Base-by-base conservation (phyloP, 192 early-diverging fungal genomes). In the Mortierella claussenii region DNA sequence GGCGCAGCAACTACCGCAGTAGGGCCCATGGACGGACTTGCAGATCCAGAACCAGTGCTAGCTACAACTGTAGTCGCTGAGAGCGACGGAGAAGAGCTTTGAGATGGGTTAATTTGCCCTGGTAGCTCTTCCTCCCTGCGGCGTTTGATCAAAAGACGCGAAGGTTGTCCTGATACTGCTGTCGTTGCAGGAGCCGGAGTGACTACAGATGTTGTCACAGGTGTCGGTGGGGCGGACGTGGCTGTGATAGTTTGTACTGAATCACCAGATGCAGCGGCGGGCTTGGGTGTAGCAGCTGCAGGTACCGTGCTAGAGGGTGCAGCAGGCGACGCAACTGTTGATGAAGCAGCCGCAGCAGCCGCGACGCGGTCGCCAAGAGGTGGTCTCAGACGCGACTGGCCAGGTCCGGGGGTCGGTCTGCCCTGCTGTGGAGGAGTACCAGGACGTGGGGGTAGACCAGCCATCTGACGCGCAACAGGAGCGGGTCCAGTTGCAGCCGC, bases 81-180 rank as follows among this genome's bases (percentile, higher is more conserved):
- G 42, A 43, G 26, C 6, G 61, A 57, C 1, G 76, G 49, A 1
- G 34, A 45, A 7, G 71, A 13, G n/a, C 23, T 9, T 8, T n/a
- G 30, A 20, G 64, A 28, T 11, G 65, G 62, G 21, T 46, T 32
- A 24, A 75, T 17, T 8, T 60, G 27, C 7, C 44, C 34, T 20
- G 63, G 51, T 28, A 76, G 34, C 15, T 76, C 73, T 11, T 67
- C 65, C 28, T 67, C 73, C 32, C 59, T 42, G 11, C 73, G 73
- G 31, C 73, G 73, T 42, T 67, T 66, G 20, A 76, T 60, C 31
- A 76, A 37, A 7, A 65, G 46, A 24, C 64, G 55, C 12, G 44
- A 48, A 20, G 67, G 40, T 28, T 69, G 55, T 10, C n/a, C 30
- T 31, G 59, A 28, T 40, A 52, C 10, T 34, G 56, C 26, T 12